Evolutionary conservation across 352 stramenopile species (phyloP), one percentile per base, ranked within the genome.

Genomic region (Phytophthora cryptogea): DNA sequence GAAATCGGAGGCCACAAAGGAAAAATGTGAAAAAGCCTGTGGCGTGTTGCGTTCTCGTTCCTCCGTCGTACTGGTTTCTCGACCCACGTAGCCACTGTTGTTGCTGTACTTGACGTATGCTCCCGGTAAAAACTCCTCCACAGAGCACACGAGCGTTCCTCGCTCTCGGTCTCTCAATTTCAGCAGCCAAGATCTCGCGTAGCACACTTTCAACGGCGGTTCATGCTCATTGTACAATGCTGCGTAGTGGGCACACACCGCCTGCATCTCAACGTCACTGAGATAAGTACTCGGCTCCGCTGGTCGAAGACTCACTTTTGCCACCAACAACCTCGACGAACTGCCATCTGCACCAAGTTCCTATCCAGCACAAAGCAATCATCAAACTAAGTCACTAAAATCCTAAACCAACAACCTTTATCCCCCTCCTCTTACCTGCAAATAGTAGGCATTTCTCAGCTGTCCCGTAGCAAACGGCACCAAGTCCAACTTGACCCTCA

Each of bases 181-280:
- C 9, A 94, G 66, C 26, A 92, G 26, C 85, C 85, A 94, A 8
- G 82, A 92, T 20, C 78, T 76, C 14, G 85, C 85, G 54, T 94
- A 94, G 31, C 85, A 86, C n/a, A 94, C 85, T 53, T 88, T 89
- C 11, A 92, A 53, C 8, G 85, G 85, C 11, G 85, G 85, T 49
- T 92, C 80, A 51, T 94, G 85, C 26, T 94, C 83, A 41, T 96
- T 94, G 66, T 94, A 96, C 16, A 96, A 64, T 43, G 81, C 76
- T 2, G 86, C 87, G 56, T 96, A 96, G 58, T 94, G 83, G 4
- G 83, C 84, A 61, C 87, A 96, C 9, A 93, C 83, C 5, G 87
- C 85, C 63, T 96, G 87, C 87, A 94, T 94, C 67, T 96, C 87
- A 17, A 96, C 87, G 36, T 96, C 87, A 59, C 85, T 90, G 43